These are phyloP conservation scores for Fraxinus quadrangulata DNA, from an alignment of 257 asterid species.

Conservation along the genomic window DNA sequence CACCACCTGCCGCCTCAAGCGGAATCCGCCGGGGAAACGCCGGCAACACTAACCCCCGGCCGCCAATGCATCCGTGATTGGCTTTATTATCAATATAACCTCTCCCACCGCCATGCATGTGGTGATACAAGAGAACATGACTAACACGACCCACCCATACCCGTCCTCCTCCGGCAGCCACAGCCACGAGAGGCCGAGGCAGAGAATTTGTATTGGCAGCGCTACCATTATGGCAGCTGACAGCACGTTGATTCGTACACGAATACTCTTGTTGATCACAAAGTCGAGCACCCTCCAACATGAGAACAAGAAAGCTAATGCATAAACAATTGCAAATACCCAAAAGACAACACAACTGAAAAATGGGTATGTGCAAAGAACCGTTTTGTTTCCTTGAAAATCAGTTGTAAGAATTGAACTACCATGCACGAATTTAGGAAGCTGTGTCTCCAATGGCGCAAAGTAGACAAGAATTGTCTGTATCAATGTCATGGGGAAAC, in stretches of 20 bases:
- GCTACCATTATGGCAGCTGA: constrained; percentile 56
- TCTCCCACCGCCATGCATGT: constrained; percentile 55
- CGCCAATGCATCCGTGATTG: constrained; percentile 56
- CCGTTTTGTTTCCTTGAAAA: constrained; percentile 30
- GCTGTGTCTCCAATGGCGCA: constrained; percentile 37
- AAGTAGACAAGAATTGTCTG: constrained; percentile 48
- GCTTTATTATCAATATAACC: constrained; percentile 63
- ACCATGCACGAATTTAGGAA: constrained; percentile 52
- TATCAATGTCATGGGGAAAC: constrained; percentile 43
- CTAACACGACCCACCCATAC: constrained; percentile 43
- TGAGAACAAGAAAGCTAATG: constrained; percentile 53
- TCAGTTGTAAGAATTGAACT: constrained; percentile 44
- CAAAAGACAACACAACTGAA: constrained; percentile 55
- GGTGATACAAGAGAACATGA: constrained; percentile 48
- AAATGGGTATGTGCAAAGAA: constrained; percentile 69
- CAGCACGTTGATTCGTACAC: constrained; percentile 52
- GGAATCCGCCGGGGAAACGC: neutral
- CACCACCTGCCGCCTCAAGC: constrained; percentile 22
- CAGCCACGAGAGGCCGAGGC: constrained; percentile 53
- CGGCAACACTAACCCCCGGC: constrained; percentile 40
- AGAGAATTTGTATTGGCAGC: constrained; percentile 56
- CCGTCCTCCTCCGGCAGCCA: constrained; percentile 50
- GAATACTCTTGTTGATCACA: constrained; percentile 68
- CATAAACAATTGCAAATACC: constrained; percentile 50
- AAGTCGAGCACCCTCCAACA: constrained; percentile 63